These are phyloP conservation scores for Metarhizium guizhouense DNA, from an alignment of 2,329 filamentous ascomycete genomes.

Conservation along the genomic window DNA sequence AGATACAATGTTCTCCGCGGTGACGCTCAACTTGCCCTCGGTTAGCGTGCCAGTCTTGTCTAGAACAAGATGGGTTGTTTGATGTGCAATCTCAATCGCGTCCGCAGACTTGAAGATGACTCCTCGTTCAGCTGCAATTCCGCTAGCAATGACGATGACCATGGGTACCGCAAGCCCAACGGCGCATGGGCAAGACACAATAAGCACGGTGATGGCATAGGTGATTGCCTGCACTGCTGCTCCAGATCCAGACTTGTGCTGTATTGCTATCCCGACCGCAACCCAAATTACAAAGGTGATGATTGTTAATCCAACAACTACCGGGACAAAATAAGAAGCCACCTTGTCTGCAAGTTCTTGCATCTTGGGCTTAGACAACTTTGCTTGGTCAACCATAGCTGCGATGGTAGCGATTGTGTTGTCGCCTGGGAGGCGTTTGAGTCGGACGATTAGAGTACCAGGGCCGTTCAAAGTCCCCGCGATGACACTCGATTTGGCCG, in stretches of 20 bases:
- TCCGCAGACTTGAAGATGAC: constrained; percentile 62
- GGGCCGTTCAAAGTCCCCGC: constrained; percentile 62
- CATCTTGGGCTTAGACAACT: constrained; percentile 56
- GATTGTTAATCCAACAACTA: constrained; percentile 48
- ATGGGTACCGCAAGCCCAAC: constrained; percentile 68
- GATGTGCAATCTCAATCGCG: constrained; percentile 53
- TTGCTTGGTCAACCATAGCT: constrained; percentile 61
- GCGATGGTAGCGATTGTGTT: constrained; percentile 67
- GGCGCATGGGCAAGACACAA: constrained; percentile 72
- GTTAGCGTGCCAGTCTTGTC: constrained; percentile 79
- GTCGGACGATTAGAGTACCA: constrained; percentile 47
- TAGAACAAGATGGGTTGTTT: constrained; percentile 59
- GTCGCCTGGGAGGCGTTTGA: constrained; percentile 55
- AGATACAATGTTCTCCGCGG: constrained; percentile 9
- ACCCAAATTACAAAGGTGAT: constrained; percentile 59
- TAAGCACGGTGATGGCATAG: constrained; percentile 63
- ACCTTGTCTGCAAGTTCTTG: constrained; percentile 62
- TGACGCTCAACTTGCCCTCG: constrained; percentile 40
- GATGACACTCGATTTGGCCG: constrained; percentile 42
- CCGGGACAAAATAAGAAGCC: constrained; percentile 61
- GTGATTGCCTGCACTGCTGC: constrained; percentile 55
- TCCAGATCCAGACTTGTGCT: constrained; percentile 30
- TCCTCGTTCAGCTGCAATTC: constrained; percentile 54
- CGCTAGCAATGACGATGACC: constrained; percentile 64
- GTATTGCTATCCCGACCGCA: constrained; percentile 40